Percentiles rank a stretch among this genome's conserved stretches.
Evolutionary conservation across 2,329 filamentous ascomycete genomes (phyloP).

Genomic region (Rosellinia necatrix): DNA sequence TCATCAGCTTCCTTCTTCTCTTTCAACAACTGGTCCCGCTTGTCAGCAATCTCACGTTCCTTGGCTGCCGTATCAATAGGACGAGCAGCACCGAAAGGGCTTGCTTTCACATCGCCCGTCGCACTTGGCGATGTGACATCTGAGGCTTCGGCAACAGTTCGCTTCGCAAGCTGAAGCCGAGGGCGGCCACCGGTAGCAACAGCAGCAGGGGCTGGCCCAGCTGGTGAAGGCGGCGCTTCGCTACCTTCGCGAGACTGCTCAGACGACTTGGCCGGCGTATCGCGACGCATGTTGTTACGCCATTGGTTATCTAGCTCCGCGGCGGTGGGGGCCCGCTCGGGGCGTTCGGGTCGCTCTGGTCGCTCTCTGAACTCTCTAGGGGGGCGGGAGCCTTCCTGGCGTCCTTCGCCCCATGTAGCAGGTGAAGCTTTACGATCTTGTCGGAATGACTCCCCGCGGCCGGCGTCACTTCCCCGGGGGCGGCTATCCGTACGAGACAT

Average conservation of each 20-base stretch:
- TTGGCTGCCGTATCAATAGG: slow-evolving; percentile 92
- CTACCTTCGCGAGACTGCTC: slow-evolving; percentile 73
- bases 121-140: slow-evolving; percentile 57
- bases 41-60: slow-evolving; percentile 90
- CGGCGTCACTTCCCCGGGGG: slow-evolving; percentile 60
- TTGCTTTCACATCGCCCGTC: slow-evolving; percentile 77
- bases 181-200: slow-evolving; percentile 70
- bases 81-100: slow-evolving; percentile 89
- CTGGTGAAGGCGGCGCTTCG: slow-evolving; percentile 75
- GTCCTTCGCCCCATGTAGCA: slow-evolving; percentile 75
- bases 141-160: slow-evolving; percentile 79
- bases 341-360: slow-evolving; percentile 52
- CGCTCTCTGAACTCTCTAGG: slow-evolving; percentile 78
- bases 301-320: slow-evolving; percentile 93
- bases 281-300: slow-evolving; percentile 90
- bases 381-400: slow-evolving; percentile 77
- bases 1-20: slow-evolving; percentile 89
- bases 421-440: slow-evolving; percentile 71
- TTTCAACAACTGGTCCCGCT: slow-evolving; percentile 71
- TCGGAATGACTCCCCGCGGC: slow-evolving; percentile 61
- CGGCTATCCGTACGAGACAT: slow-evolving; percentile 61
- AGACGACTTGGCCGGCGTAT: slow-evolving; percentile 65
- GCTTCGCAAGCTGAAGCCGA: slow-evolving; percentile 85
- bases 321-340: slow-evolving; percentile 68
- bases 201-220: slow-evolving; percentile 52